phyloP scores from a whole-genome alignment of 2,329 filamentous ascomycete genomes.

The Fusarium goolgardi region DNA sequence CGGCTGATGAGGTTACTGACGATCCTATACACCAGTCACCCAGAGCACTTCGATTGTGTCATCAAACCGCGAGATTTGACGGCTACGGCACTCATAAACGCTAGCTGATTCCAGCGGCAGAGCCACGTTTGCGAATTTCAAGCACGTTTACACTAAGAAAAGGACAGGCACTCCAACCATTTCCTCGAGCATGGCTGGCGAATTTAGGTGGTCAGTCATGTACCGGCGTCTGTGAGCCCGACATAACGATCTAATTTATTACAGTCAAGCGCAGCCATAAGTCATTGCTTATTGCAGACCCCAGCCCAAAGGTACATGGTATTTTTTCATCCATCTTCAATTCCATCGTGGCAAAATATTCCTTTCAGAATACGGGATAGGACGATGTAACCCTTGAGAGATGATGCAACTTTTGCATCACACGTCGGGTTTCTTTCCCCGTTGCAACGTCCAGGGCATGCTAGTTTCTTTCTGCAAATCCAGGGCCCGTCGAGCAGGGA shows the following conservation, averaged over 20 bases:
- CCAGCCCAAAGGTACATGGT: not conserved
- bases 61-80: conserved; percentile 39
- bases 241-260: not conserved
- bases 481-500: not conserved
- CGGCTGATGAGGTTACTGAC: conserved; percentile 3
- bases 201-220: not conserved
- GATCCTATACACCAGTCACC: conserved; percentile 42
- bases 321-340: not conserved
- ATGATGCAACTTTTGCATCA: not conserved
- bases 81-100: conserved; percentile 29
- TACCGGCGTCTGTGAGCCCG: not conserved
- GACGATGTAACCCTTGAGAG: not conserved
- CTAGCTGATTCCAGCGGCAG: not conserved
- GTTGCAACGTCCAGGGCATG: not conserved
- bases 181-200: not conserved
- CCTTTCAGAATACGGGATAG: not conserved
- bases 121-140: not conserved
- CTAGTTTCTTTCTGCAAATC: not conserved
- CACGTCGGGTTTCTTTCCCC: not conserved
- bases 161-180: too few relatives aligned
- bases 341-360: not conserved
- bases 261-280: not conserved
- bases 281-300: not conserved
- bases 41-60: conserved; percentile 49
- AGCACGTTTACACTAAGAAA: not conserved